A percentile compares a stretch with the other conserved stretches of the same genome.
Conservation (phyloP, 2,329 filamentous ascomycete genomes). For the Paramyrothecium sp. region DNA sequence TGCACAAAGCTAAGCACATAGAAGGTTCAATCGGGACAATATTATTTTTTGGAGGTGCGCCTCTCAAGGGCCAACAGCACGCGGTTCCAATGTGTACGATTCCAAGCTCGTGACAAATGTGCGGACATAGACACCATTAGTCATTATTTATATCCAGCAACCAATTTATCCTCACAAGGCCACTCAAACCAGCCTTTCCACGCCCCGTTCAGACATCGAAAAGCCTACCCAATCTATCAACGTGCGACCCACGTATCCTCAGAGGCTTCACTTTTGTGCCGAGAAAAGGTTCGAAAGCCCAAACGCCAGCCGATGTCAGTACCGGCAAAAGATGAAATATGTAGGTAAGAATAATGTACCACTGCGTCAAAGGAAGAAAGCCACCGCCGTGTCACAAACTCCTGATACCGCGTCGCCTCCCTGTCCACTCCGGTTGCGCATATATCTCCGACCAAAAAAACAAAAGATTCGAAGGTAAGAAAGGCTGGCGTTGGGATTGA, state of each 20-base stretch:
- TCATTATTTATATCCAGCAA: conserved; percentile 4
- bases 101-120: no score
- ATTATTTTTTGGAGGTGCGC: no score
- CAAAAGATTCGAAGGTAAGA: not conserved
- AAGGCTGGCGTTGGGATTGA: not conserved
- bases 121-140: no score
- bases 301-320: not conserved
- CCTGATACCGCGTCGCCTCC: not conserved
- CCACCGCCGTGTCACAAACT: not conserved
- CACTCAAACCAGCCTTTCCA: no score
- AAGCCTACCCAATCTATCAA: not conserved
- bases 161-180: no score
- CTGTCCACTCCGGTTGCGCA: no score
- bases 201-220: no score
- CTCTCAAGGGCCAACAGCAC: no score
- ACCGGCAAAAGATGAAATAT: not conserved
- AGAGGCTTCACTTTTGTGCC: not conserved
- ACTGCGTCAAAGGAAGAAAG: not conserved
- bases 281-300: not conserved
- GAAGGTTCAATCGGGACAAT: no score
- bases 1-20: not conserved
- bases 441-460: no score
- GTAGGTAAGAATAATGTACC: not conserved
- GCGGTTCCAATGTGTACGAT: no score
- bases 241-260: not conserved